These are phyloP conservation scores for Suillus brevipes DNA, from an alignment of 768 basidiomycete species.

Conservation along the genomic window DNA sequence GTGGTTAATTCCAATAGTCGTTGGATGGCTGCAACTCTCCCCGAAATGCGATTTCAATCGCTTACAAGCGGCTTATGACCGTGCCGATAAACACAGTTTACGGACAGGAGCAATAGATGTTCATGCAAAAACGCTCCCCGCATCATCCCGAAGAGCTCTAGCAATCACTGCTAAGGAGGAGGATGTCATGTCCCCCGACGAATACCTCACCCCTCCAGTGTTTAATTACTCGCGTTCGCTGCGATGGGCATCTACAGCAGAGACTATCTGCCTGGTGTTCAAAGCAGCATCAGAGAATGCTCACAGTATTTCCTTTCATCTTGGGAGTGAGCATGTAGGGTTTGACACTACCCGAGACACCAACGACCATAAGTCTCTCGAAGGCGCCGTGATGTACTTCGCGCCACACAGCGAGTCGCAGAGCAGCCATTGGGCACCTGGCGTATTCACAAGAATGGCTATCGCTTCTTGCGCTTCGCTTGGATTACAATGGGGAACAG, in stretches of 20 bases:
- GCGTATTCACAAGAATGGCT: neutral
- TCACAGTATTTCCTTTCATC: neutral
- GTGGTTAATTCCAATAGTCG: neutral
- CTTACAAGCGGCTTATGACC: neutral
- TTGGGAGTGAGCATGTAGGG: neutral
- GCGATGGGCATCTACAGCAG: neutral
- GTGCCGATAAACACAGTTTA: neutral
- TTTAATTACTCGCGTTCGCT: neutral
- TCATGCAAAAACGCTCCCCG: fast-evolving
- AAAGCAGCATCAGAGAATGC: neutral
- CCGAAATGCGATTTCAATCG: neutral
- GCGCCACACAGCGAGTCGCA: neutral
- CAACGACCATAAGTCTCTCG: neutral
- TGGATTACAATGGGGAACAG: neutral
- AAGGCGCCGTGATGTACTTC: neutral
- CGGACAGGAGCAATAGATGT: neutral
- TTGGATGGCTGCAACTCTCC: neutral
- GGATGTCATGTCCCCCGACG: neutral
- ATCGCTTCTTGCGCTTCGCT: neutral
- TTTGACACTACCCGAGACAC: neutral
- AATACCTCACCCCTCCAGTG: neutral
- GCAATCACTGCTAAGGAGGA: neutral
- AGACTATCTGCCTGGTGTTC: neutral
- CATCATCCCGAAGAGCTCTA: neutral
- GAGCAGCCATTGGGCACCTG: neutral